A percentile compares a stretch with the other conserved stretches of the same genome.
These are phyloP conservation scores for Gaultheria prostrata DNA, from an alignment of 148 eudicot species.

Conservation along the genomic window DNA sequence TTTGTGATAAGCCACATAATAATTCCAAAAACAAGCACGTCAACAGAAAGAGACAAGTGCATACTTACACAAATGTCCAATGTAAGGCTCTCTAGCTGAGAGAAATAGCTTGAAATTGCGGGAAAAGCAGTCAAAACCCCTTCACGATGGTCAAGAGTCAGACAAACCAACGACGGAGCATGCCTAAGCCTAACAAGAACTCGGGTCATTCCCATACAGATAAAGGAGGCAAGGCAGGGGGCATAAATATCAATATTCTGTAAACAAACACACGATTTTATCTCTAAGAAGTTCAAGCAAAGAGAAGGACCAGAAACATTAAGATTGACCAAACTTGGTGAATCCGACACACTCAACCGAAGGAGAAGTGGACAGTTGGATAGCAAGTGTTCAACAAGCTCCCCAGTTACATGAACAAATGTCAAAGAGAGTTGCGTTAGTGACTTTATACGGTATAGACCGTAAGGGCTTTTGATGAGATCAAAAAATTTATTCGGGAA, in stretches of 20 bases:
- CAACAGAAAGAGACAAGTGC: neutral
- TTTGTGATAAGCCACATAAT: neutral
- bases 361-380: neutral
- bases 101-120: neutral
- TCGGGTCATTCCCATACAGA: too few species aligned
- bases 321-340: too few species aligned
- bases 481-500: neutral
- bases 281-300: too few species aligned
- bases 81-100: neutral
- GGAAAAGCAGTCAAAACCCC: neutral
- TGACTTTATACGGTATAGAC: neutral
- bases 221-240: too few species aligned
- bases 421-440: neutral
- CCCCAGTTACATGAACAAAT: neutral
- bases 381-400: slow-evolving; percentile 3
- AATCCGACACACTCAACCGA: neutral
- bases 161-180: too few species aligned
- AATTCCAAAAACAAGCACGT: neutral
- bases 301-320: too few species aligned
- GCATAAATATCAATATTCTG: too few species aligned
- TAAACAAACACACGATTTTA: too few species aligned
- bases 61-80: neutral
- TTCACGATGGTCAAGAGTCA: too few species aligned
- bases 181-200: too few species aligned
- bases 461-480: neutral